phyloP scores from a whole-genome alignment of 1,284 basidiomycete species.

The Austroboletus novae-zelandiae region DNA sequence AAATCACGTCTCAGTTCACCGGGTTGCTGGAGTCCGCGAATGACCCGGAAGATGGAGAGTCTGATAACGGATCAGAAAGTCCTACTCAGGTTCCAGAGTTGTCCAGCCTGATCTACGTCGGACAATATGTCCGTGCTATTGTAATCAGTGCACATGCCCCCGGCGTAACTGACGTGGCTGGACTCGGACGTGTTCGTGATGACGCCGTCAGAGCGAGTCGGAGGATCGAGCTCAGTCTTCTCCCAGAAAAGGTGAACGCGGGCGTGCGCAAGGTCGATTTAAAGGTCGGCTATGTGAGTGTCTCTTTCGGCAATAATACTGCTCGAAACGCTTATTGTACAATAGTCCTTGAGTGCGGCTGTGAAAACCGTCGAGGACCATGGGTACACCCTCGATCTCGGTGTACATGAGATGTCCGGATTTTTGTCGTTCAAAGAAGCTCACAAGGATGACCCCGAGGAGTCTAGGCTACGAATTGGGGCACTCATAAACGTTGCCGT shows the following conservation, averaged over 20 bases:
- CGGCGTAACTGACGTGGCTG: slow-evolving; percentile 57
- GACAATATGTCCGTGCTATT: slow-evolving; percentile 84
- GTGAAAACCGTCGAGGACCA: slow-evolving; percentile 92
- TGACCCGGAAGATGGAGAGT: slow-evolving; percentile 42
- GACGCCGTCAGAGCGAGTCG: slow-evolving; percentile 63
- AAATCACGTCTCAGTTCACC: slow-evolving; percentile 87
- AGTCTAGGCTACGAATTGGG: slow-evolving; percentile 60
- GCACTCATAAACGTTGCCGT: slow-evolving; percentile 66
- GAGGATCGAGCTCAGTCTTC: slow-evolving; percentile 85
- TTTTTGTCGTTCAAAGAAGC: slow-evolving; percentile 77
- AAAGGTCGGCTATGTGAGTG: slow-evolving; percentile 67
- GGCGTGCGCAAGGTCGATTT: slow-evolving; percentile 82
- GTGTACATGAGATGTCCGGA: slow-evolving; percentile 71
- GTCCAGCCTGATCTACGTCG: slow-evolving; percentile 73
- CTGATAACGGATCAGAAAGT: slow-evolving; percentile 42
- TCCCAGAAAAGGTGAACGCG: slow-evolving; percentile 84
- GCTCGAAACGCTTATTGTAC: slow-evolving; percentile 2
- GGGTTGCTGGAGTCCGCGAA: slow-evolving; percentile 62
- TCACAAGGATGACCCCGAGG: slow-evolving; percentile 39
- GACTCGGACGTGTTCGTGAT: slow-evolving; percentile 59
- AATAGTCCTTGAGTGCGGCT: slow-evolving; percentile 72
- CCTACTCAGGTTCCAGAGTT: slow-evolving; percentile 60
- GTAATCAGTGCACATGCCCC: slow-evolving; percentile 67
- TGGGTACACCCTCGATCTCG: slow-evolving; percentile 89
- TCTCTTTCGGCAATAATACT: not conserved